Percentiles rank a stretch among this genome's conserved stretches.
phyloP scores from a whole-genome alignment of 2,329 filamentous ascomycete genomes.

The Sporothrix pseudoabietina region DNA sequence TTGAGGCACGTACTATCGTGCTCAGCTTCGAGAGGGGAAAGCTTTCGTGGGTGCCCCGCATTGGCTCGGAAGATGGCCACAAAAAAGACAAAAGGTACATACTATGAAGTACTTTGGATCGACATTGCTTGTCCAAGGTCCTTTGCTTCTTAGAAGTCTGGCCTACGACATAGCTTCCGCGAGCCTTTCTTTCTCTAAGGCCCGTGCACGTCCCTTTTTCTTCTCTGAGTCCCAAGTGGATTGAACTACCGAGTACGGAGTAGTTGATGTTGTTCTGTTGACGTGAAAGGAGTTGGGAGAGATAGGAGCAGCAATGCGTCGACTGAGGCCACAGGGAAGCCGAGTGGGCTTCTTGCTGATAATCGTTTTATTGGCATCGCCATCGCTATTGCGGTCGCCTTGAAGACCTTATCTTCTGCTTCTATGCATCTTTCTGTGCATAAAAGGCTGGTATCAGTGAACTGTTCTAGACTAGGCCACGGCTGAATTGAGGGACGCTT shows the following conservation, averaged over 20 bases:
- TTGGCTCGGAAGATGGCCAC: not conserved
- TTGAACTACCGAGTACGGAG: not conserved
- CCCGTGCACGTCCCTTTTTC: not conserved
- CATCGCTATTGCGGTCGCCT: not conserved
- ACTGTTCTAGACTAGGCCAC: not conserved
- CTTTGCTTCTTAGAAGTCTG: not conserved
- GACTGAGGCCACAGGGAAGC: not conserved
- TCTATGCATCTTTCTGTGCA: slow-evolving; percentile 1
- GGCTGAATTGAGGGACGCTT: not conserved
- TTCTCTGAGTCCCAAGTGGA: not conserved
- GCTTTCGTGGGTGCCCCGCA: not conserved
- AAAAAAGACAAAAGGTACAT: not conserved
- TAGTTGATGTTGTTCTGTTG: not conserved
- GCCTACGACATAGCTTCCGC: slow-evolving; percentile 8
- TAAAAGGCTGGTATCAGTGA: slow-evolving; percentile 12
- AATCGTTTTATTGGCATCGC: not conserved
- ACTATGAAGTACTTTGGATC: not conserved
- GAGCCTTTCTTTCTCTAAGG: slow-evolving; percentile 6
- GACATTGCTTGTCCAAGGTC: not conserved
- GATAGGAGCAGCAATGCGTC: not conserved
- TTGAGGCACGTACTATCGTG: not conserved
- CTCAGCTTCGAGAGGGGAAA: not conserved
- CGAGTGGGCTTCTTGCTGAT: not conserved
- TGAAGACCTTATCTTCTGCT: not conserved
- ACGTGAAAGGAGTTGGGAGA: not conserved